A percentile compares a stretch with the other conserved stretches of the same genome.
These are phyloP conservation scores for Conidiobolus incongruus DNA, from an alignment of 371 early-diverging fungal species.

Conservation along the genomic window DNA sequence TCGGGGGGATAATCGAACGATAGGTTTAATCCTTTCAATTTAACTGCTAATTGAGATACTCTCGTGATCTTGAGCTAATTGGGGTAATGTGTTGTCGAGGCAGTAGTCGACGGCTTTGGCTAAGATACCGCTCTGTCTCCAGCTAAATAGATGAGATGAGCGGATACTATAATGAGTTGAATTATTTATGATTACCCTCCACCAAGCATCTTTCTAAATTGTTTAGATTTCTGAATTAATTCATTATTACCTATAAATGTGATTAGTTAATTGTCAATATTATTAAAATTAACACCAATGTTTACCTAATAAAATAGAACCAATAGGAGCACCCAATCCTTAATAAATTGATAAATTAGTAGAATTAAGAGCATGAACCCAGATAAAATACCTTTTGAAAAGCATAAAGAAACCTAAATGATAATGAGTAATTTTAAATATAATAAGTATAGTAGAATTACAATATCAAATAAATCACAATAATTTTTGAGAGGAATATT, in stretches of 20 bases:
- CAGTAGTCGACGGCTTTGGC: slow-evolving; percentile 57
- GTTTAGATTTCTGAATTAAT: slow-evolving; percentile 55
- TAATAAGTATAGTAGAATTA: not conserved
- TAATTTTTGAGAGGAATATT: slow-evolving; percentile 46
- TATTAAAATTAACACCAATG: too few species aligned
- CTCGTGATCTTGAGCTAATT: slow-evolving; percentile 41
- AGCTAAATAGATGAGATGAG: slow-evolving; percentile 10
- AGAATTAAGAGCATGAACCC: not conserved
- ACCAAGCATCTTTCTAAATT: slow-evolving; percentile 75
- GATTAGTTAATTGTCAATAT: too few species aligned
- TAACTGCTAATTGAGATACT: slow-evolving; percentile 34
- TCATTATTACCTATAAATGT: slow-evolving; percentile 10
- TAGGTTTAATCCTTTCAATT: slow-evolving; percentile 32
- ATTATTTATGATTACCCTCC: slow-evolving; percentile 30
- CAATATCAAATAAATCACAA: slow-evolving; percentile 42
- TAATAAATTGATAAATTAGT: not conserved
- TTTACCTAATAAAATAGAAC: slow-evolving; percentile 59
- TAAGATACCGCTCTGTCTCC: slow-evolving; percentile 68
- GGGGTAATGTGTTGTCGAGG: slow-evolving; percentile 34
- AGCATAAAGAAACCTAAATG: slow-evolving; percentile 51
- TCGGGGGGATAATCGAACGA: slow-evolving; percentile 36
- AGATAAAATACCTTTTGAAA: slow-evolving; percentile 48
- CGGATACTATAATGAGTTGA: not conserved
- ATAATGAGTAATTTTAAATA: not conserved
- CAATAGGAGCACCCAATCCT: slow-evolving; percentile 73